A percentile compares a stretch with the other conserved stretches of the same genome.
phyloP scores from a whole-genome alignment of 1,284 basidiomycete species.

The Tylopilus sp. region DNA sequence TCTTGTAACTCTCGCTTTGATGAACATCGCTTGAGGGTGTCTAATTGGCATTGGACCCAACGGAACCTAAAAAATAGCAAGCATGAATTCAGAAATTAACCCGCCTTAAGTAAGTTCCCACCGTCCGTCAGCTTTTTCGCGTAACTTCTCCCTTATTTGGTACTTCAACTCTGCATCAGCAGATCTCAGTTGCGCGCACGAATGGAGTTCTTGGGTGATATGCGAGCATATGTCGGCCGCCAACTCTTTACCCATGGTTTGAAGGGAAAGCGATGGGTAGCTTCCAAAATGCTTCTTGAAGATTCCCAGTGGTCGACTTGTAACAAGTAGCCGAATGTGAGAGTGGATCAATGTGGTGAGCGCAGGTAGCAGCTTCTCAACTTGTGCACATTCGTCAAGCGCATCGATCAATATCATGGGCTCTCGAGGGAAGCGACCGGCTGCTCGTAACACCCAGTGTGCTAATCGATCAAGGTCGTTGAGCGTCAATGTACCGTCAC shows the following conservation, averaged over 20 bases:
- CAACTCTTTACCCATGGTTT: not conserved
- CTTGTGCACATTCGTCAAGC: slow-evolving; percentile 2
- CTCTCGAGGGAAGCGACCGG: not conserved
- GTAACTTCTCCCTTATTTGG: not conserved
- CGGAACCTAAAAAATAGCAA: not conserved
- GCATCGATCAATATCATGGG: slow-evolving; percentile 8
- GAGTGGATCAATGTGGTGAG: not conserved
- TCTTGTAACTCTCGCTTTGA: not conserved
- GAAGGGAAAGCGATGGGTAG: slow-evolving; percentile 2
- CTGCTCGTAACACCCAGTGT: slow-evolving; percentile 1
- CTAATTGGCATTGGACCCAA: slow-evolving; percentile 13
- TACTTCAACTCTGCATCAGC: not conserved
- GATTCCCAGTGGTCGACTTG: not conserved
- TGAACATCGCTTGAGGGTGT: slow-evolving; percentile 4
- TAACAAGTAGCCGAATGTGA: slow-evolving; percentile 7
- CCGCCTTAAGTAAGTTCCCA: not conserved
- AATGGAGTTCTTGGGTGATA: slow-evolving; percentile 1
- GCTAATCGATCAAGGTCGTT: not conserved
- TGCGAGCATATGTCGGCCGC: slow-evolving; percentile 3
- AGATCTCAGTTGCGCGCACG: not conserved
- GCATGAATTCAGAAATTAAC: not conserved
- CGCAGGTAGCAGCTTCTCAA: not conserved
- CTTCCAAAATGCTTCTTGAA: not conserved
- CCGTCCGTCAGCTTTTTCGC: slow-evolving; percentile 2
- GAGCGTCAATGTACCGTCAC: not conserved